A percentile compares a stretch with the other conserved stretches of the same genome.
These are phyloP conservation scores for Pecoramyces ruminantium DNA, from an alignment of 192 early-diverging fungal genomes.

Conservation along the genomic window DNA sequence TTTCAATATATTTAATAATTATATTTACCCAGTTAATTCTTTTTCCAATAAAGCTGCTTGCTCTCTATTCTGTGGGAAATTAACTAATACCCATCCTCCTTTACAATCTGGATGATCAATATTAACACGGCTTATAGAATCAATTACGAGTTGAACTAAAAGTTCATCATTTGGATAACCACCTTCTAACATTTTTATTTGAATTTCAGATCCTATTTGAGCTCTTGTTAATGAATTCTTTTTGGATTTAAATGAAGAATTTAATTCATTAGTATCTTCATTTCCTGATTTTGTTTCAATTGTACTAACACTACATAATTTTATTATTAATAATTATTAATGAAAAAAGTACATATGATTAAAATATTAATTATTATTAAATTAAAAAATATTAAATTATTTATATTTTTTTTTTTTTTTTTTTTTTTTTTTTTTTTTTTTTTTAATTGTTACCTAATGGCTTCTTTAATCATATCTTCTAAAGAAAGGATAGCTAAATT, in stretches of 20 bases:
- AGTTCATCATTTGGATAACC: constrained; percentile 20
- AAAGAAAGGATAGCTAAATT: constrained; percentile 12
- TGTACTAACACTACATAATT: constrained; percentile 3
- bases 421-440: too few relatives aligned
- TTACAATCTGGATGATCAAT: constrained; percentile 1
- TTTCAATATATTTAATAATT: too few relatives aligned
- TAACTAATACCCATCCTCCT: constrained; percentile 29
- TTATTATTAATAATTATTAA: too few relatives aligned
- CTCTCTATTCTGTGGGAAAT: constrained; percentile 27
- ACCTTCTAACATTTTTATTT: constrained; percentile 27
- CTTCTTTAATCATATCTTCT: constrained; percentile 23
- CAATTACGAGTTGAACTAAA: constrained; percentile 25
- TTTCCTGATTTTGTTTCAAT: background rate
- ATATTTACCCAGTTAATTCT: constrained; percentile 32
- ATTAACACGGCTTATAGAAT: constrained; percentile 15
- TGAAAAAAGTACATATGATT: too few relatives aligned
- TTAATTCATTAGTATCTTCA: background rate
- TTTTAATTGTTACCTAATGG: constrained; percentile 25
- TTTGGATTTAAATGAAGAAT: background rate
- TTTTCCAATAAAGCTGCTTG: constrained; percentile 36
- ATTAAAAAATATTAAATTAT: constrained; percentile 7
- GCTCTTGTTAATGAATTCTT: constrained; percentile 4
- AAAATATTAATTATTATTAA: too few relatives aligned
- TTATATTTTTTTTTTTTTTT: background rate
- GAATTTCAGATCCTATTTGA: constrained; percentile 23